Conservation (phyloP, 345 rosid genomes). For the Dipteronia sinensis region DNA sequence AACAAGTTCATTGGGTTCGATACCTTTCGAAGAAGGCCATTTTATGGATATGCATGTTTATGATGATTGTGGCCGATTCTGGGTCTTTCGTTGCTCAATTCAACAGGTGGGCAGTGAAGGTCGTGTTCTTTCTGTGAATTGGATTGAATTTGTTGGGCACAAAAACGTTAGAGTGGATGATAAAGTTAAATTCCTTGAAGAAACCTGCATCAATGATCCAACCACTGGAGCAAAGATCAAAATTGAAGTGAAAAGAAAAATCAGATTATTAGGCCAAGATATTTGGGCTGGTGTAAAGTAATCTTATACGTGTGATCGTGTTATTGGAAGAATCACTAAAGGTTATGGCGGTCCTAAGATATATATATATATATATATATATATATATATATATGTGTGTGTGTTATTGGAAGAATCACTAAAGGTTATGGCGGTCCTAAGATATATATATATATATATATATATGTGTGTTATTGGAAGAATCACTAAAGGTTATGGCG, state of each 20-base stretch:
- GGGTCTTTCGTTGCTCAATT: constrained; percentile 11
- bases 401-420: no score
- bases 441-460: no score
- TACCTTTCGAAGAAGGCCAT: background rate
- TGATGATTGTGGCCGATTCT: background rate
- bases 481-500: no score
- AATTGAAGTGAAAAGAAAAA: constrained; percentile 16
- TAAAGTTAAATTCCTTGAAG: background rate
- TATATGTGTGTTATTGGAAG: no score
- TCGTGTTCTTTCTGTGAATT: constrained; percentile 2
- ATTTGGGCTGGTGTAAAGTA: constrained; percentile 8
- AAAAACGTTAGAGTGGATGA: constrained; percentile 4
- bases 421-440: no score
- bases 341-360: no score
- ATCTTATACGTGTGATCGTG: no score
- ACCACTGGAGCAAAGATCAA: background rate
- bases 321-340: no score
- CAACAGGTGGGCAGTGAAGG: background rate
- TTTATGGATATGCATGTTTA: constrained; percentile 9
- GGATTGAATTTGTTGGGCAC: constrained; percentile 9
- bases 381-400: no score
- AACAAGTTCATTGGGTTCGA: background rate
- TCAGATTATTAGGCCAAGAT: constrained; percentile 19
- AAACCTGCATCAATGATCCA: background rate
- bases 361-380: no score